These are phyloP conservation scores for Bipolaris bicolor DNA, from an alignment of 2,329 filamentous ascomycete genomes.

Conservation along the genomic window DNA sequence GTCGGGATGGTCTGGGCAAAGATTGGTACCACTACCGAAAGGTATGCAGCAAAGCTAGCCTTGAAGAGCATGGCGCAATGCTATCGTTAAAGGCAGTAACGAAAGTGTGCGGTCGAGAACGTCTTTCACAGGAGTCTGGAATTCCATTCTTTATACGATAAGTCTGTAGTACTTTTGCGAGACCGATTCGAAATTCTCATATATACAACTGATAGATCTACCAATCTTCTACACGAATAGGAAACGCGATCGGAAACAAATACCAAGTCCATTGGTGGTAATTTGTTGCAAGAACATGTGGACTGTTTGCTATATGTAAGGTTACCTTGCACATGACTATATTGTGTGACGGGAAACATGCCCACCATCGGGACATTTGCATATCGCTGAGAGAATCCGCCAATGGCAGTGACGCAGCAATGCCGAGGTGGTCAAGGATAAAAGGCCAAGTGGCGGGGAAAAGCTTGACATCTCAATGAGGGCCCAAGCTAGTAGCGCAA, in stretches of 20 bases:
- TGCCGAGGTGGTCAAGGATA: not conserved
- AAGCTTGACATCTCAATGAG: not conserved
- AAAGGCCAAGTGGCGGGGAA: constrained; percentile 1
- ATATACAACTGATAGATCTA: not conserved
- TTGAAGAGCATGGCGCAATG: constrained; percentile 6
- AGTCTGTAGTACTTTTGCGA: too few species aligned
- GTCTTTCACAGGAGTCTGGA: not conserved
- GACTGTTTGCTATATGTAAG: not conserved
- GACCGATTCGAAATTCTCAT: not conserved
- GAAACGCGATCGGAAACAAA: not conserved
- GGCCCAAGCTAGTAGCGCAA: not conserved
- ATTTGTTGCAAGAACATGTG: not conserved
- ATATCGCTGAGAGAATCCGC: not conserved
- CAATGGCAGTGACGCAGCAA: not conserved
- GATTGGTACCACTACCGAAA: constrained; percentile 1
- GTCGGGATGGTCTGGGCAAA: constrained; percentile 11
- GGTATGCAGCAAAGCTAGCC: not conserved
- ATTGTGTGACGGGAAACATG: not conserved
- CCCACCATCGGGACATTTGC: not conserved
- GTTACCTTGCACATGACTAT: not conserved
- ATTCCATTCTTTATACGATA: not conserved
- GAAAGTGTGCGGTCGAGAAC: not conserved
- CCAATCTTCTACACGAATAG: not conserved
- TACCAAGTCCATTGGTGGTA: not conserved
- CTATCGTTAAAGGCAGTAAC: not conserved